These are phyloP conservation scores for Xylaria palmicola DNA, from an alignment of 495 filamentous ascomycete genomes.

Conservation along the genomic window DNA sequence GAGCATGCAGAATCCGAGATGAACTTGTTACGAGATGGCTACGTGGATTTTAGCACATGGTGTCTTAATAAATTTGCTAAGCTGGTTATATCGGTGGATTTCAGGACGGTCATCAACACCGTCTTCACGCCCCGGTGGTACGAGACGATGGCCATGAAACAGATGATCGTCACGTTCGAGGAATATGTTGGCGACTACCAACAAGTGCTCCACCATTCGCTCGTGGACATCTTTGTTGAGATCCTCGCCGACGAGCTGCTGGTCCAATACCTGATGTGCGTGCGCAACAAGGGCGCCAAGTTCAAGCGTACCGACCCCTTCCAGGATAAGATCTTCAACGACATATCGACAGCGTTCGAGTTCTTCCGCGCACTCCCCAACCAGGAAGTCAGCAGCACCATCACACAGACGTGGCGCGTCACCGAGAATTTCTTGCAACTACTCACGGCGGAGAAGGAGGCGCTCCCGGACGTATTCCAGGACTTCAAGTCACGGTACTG, in stretches of 20 bases:
- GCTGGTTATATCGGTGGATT: constrained; percentile 84
- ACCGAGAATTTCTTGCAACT: constrained; percentile 77
- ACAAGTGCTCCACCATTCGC: constrained; percentile 73
- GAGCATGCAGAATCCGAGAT: constrained; percentile 68
- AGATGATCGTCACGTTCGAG: constrained; percentile 88
- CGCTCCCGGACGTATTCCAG: constrained; percentile 73
- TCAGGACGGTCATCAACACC: constrained; percentile 73
- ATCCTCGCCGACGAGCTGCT: constrained; percentile 89
- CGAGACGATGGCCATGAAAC: constrained; percentile 72
- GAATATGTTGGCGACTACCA: constrained; percentile 89
- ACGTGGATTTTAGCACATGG: constrained; percentile 89
- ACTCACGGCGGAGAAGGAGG: constrained; percentile 71
- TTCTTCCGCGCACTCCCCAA: constrained; percentile 60
- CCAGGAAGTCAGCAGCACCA: constrained; percentile 48
- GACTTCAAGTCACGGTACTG: constrained; percentile 82
- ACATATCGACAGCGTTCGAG: constrained; percentile 80
- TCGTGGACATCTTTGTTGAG: constrained; percentile 86
- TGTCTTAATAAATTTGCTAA: constrained; percentile 81
- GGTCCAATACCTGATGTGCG: constrained; percentile 77
- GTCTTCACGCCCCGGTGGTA: constrained; percentile 95
- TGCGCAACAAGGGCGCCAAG: constrained; percentile 86
- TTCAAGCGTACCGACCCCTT: constrained; percentile 83
- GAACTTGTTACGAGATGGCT: constrained; percentile 76
- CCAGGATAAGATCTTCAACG: constrained; percentile 86
- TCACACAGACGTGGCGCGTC: constrained; percentile 90